phyloP scores from a whole-genome alignment of 495 filamentous ascomycete genomes.

The Penicillium paradoxum region DNA sequence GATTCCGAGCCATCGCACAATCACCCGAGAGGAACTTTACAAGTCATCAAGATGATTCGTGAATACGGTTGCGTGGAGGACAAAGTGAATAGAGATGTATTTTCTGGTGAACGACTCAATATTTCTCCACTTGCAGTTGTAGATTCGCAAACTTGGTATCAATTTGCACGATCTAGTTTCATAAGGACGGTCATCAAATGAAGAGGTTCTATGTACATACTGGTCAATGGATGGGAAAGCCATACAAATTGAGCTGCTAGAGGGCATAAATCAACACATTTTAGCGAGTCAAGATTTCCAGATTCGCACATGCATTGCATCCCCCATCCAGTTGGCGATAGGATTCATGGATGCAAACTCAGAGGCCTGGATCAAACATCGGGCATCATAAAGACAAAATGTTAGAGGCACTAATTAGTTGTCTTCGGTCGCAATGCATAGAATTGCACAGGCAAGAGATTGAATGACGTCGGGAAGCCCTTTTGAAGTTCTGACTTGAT shows the following conservation, averaged over 20 bases:
- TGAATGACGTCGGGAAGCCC: slow-evolving; percentile 61
- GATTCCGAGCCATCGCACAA: slow-evolving; percentile 14
- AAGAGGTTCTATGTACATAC: not conserved
- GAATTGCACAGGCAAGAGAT: slow-evolving; percentile 63
- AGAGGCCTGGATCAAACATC: not conserved
- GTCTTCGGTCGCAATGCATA: slow-evolving; percentile 54
- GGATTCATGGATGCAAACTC: not conserved
- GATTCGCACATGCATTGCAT: not conserved
- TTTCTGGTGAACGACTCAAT: slow-evolving; percentile 21
- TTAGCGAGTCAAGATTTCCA: not conserved
- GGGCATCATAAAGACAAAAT: not conserved
- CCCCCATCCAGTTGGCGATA: not conserved
- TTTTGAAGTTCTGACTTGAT: slow-evolving; percentile 70
- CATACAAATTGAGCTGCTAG: not conserved
- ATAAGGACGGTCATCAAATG: not conserved
- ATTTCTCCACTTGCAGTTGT: not conserved
- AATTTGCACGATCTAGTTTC: not conserved
- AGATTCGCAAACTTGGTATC: not conserved
- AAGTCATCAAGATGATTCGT: slow-evolving; percentile 58
- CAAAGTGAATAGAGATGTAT: slow-evolving; percentile 21
- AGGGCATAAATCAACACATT: not conserved
- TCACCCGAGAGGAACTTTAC: slow-evolving; percentile 54
- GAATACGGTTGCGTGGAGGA: slow-evolving; percentile 43
- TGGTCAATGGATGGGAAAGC: not conserved
- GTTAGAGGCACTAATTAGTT: not conserved